Conservation (phyloP, 2,329 filamentous ascomycete species). For the Fusarium mundagurra region DNA sequence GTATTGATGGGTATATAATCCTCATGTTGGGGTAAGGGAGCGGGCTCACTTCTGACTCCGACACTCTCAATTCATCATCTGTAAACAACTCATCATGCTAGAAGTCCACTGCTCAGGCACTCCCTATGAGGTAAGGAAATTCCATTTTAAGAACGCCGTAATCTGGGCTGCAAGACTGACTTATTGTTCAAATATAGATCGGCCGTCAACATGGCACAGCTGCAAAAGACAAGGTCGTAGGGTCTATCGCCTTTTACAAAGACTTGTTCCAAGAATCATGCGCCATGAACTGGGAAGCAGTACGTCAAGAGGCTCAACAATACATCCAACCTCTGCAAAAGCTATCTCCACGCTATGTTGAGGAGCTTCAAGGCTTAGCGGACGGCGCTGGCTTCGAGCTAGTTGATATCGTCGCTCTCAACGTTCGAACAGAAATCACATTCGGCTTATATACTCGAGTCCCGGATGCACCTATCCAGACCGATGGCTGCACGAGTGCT, state of each 20-base stretch:
- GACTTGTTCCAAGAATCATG: constrained; percentile 26
- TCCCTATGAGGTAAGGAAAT: constrained; percentile 6
- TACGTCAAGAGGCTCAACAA: constrained; percentile 20
- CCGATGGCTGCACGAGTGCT: constrained; percentile 66
- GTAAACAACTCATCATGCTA: neutral
- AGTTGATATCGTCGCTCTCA: constrained; percentile 65
- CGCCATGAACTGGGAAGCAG: constrained; percentile 25
- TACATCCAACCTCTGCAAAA: constrained; percentile 20
- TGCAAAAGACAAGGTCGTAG: constrained; percentile 16
- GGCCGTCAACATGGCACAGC: constrained; percentile 26
- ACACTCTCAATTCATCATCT: neutral
- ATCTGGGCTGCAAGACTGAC: rapidly evolving
- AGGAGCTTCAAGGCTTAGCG: constrained; percentile 63
- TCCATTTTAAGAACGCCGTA: no score
- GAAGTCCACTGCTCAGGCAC: constrained; percentile 25
- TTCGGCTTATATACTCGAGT: constrained; percentile 60
- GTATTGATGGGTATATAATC: neutral
- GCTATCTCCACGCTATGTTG: constrained; percentile 4
- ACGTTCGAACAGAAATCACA: constrained; percentile 48
- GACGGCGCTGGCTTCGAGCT: constrained; percentile 57
- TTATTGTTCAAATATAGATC: constrained; percentile 2
- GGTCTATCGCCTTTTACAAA: constrained; percentile 30
- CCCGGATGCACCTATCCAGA: constrained; percentile 28
- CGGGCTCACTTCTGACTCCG: neutral
- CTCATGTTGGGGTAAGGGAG: constrained; percentile 4